Evolutionary conservation across 2,329 filamentous ascomycete species (phyloP), one percentile per base, ranked within the genome.

Genomic region (Monosporascus sp.): DNA sequence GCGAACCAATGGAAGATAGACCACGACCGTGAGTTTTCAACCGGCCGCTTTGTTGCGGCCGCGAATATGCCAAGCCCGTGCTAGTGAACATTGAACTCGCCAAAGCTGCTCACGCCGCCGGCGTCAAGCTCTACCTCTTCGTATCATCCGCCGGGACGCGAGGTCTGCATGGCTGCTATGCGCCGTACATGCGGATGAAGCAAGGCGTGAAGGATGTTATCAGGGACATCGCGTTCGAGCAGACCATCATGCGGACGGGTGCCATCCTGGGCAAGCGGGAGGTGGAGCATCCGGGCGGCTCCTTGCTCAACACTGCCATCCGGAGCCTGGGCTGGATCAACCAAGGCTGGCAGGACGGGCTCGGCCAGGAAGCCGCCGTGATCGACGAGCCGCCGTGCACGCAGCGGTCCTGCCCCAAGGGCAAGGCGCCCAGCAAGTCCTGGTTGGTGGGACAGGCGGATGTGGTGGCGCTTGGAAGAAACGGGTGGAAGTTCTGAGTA

Each of bases 1-100:
- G 86, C 84, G 27, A 84, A 86, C 57, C 93, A 97, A 73, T 88
- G 90, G 74, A 88, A 89, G 66, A 89, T 97, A 59, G 93, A 97
- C 73, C 83, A 91, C 67, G 90, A 94, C 65, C 77, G 67, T 69
- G 51, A 56, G 66, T 59, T 20, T 31, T 25, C 20, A 14, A 36
- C 18, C 27, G 43, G 20, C 9, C 35, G 36, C 48, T 15, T 31
- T 35, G 25, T 48, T 53, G 9, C 54, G 18, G 11, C 31, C 20
- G 15, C 43, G 15, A 37, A 48, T 56, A 50, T 55, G 50, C 43
- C 24, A 5, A 22, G 3, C 36, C 22, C 9, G 7, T 11, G 2
- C 18, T 20, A 69, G 66, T 96, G 45, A 96, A 96, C 71, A 70
- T 95, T 48, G 85, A 87, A 59, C 77, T 96, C 24, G 91, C 89